Conservation (phyloP, 2,329 filamentous ascomycete genomes). For the Dendrostoma leiphaemia region DNA sequence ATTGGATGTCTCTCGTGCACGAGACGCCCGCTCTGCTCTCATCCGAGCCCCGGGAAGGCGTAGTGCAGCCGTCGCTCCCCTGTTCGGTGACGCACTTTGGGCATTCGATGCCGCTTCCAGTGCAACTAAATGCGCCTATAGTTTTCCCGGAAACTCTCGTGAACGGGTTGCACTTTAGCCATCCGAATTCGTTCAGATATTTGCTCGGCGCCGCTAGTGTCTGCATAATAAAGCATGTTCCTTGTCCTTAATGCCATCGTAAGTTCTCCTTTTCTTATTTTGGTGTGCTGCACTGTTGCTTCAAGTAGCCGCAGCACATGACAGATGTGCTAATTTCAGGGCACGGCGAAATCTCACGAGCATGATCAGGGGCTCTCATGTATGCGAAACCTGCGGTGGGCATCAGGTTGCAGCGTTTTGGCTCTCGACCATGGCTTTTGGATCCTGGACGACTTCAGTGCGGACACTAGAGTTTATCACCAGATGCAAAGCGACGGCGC, state of each 20-base stretch:
- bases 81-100: background rate
- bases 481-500: too few relatives aligned
- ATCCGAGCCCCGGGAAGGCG: too few relatives aligned
- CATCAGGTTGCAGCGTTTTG: too few relatives aligned
- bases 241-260: constrained; percentile 7
- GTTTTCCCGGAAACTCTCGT: constrained; percentile 7
- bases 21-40: too few relatives aligned
- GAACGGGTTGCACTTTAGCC: constrained; percentile 1
- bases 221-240: constrained; percentile 13
- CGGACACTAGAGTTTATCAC: too few relatives aligned
- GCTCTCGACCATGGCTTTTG: too few relatives aligned
- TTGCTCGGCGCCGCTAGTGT: constrained; percentile 7
- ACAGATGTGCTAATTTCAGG: background rate
- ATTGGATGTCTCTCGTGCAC: too few relatives aligned
- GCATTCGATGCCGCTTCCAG: too few relatives aligned
- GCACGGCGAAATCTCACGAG: background rate
- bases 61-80: background rate
- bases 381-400: background rate
- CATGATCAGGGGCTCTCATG: background rate
- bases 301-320: background rate
- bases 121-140: too few relatives aligned
- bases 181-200: constrained; percentile 9
- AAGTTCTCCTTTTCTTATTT: background rate
- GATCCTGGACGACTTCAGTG: too few relatives aligned
- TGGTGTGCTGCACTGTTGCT: background rate